Evolutionary conservation across 176 grass and related monocot genomes (phyloP).

Genomic region (Cymbopogon citratus): DNA sequence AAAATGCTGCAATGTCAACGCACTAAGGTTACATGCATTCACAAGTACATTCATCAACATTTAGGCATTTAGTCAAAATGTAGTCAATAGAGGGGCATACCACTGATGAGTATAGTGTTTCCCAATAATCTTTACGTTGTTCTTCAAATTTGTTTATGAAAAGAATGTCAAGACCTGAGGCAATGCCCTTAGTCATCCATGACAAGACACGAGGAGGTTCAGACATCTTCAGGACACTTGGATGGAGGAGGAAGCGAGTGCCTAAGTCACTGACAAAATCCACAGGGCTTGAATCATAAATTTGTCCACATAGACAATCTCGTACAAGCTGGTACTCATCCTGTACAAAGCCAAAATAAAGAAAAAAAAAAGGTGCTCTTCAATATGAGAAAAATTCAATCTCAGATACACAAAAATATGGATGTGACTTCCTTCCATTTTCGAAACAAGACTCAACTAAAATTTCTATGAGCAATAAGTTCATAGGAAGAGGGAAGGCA

Average conservation of each 20-base stretch:
- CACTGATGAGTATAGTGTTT: slow-evolving; percentile 78
- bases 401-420: neutral
- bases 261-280: slow-evolving; percentile 96
- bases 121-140: slow-evolving; percentile 82
- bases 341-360: slow-evolving; percentile 32
- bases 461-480: neutral
- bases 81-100: slow-evolving; percentile 47
- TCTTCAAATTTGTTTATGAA: slow-evolving; percentile 94
- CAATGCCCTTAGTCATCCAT: slow-evolving; percentile 69
- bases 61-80: neutral
- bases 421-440: neutral
- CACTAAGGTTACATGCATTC: neutral
- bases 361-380: neutral
- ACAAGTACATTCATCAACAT: neutral
- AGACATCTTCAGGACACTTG: slow-evolving; percentile 77
- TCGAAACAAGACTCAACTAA: neutral
- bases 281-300: slow-evolving; percentile 80
- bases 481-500: neutral
- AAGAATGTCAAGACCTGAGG: slow-evolving; percentile 64
- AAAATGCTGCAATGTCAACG: slow-evolving; percentile 49
- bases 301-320: slow-evolving; percentile 81
- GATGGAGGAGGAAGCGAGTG: slow-evolving; percentile 84
- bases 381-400: neutral
- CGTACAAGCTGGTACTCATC: slow-evolving; percentile 81
- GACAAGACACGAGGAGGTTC: slow-evolving; percentile 74